Conservation (phyloP, 2,329 filamentous ascomycete species). For the Fusarium virguliforme region DNA sequence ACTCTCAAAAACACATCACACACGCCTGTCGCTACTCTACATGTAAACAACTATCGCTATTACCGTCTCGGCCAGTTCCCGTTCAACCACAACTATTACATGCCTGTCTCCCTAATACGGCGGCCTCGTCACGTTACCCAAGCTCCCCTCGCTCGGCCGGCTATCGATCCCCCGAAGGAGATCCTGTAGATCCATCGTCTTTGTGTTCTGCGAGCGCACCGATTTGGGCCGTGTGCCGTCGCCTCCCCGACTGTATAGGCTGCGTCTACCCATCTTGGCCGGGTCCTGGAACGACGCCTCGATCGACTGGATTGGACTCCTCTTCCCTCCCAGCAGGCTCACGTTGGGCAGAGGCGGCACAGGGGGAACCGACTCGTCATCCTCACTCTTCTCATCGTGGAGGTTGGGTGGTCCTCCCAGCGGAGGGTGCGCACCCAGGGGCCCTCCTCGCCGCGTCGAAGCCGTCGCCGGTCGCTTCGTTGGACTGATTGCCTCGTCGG, state of each 20-base stretch:
- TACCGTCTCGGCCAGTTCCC: conserved; percentile 17
- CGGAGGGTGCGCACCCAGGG: conserved; percentile 63
- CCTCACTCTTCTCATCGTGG: conserved; percentile 53
- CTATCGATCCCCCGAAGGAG: conserved; percentile 68
- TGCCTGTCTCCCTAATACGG: conserved; percentile 61
- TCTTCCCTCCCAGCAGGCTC: conserved; percentile 52
- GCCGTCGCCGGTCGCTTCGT: conserved; percentile 56
- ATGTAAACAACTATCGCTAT: conserved; percentile 41
- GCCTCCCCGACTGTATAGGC: conserved; percentile 61
- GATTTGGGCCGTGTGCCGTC: conserved; percentile 58
- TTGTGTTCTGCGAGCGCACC: conserved; percentile 54
- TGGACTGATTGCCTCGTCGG: conserved; percentile 53
- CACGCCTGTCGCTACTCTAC: conserved; percentile 38
- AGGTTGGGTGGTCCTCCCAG: conserved; percentile 51
- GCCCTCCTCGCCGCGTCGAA: conserved; percentile 56
- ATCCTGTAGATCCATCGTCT: conserved; percentile 64
- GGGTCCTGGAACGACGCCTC: conserved; percentile 58
- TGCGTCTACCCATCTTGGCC: conserved; percentile 56
- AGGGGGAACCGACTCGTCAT: conserved; percentile 65
- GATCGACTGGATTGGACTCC: conserved; percentile 48
- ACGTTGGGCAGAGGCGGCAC: conserved; percentile 69
- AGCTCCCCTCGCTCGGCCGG: conserved; percentile 61
- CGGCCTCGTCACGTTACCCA: conserved; percentile 65
- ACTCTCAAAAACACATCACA: conserved; percentile 34
- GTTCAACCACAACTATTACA: conserved; percentile 24